Conservation (phyloP, 2,329 filamentous ascomycete species). For the Aspergillus uvarum region DNA sequence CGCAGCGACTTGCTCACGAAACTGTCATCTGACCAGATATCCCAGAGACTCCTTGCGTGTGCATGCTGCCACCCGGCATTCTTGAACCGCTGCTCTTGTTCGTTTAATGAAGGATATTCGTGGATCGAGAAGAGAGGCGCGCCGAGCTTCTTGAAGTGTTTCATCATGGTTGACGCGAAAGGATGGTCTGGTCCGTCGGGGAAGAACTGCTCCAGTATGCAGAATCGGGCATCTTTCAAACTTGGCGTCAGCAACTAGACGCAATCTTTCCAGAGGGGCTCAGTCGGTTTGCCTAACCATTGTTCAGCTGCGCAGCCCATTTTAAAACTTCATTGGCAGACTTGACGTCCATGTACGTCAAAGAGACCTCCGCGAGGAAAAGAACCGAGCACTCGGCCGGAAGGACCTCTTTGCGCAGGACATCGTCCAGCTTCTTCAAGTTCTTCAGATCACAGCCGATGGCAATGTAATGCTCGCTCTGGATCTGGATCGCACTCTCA, state of each 20-base stretch:
- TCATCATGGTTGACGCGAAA: conserved; percentile 82
- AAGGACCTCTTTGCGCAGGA: conserved; percentile 60
- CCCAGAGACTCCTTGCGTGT: conserved; percentile 71
- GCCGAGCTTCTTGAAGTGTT: conserved; percentile 76
- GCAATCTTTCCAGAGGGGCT: not conserved
- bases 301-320: conserved; percentile 71
- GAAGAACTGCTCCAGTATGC: conserved; percentile 80
- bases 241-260: conserved; percentile 5
- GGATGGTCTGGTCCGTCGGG: conserved; percentile 76
- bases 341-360: conserved; percentile 80
- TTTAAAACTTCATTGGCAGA: conserved; percentile 71
- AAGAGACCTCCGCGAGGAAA: conserved; percentile 85
- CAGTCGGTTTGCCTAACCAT: conserved; percentile 53
- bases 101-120: conserved; percentile 64
- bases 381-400: conserved; percentile 63
- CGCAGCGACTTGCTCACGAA: conserved; percentile 65
- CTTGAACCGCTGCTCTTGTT: conserved; percentile 68
- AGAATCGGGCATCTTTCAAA: conserved; percentile 66
- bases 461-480: conserved; percentile 71
- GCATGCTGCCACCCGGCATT: conserved; percentile 66
- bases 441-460: conserved; percentile 79
- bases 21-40: conserved; percentile 70
- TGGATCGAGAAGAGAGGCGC: conserved; percentile 74
- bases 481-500: conserved; percentile 52
- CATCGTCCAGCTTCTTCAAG: conserved; percentile 58